These are phyloP conservation scores for Physcomitrium patens DNA, from an alignment of 225 moss, liverwort and hornwort species.

Conservation along the genomic window DNA sequence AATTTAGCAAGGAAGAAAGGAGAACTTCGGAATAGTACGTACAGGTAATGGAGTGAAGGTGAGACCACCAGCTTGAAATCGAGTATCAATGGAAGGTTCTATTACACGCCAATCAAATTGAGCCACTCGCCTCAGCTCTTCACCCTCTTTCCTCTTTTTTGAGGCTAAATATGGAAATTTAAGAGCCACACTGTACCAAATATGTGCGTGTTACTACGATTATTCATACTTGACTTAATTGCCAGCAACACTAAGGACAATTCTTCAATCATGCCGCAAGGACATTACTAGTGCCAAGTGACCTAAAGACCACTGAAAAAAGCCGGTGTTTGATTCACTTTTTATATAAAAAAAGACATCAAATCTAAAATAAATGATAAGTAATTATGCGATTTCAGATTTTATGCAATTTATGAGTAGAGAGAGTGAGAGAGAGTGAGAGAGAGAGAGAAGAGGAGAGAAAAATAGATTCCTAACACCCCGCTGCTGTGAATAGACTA, in stretches of 20 bases:
- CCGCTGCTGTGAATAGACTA: constrained; percentile 13
- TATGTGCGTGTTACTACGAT: constrained; percentile 17
- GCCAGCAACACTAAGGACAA: constrained; percentile 17
- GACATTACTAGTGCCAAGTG: not conserved
- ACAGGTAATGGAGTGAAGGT: constrained; percentile 87
- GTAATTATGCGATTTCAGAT: not conserved
- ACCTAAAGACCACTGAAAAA: not conserved
- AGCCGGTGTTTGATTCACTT: not conserved
- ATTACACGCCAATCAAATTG: constrained; percentile 96
- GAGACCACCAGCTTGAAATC: constrained; percentile 80
- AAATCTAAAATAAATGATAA: too few species aligned
- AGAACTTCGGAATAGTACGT: constrained; percentile 22
- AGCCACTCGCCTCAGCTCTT: constrained; percentile 85
- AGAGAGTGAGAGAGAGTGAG: not conserved
- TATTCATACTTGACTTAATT: constrained; percentile 16
- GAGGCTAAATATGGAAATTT: constrained; percentile 88
- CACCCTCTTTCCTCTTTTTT: constrained; percentile 63
- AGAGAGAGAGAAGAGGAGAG: not conserved
- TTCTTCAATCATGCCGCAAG: not conserved
- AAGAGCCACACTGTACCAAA: constrained; percentile 47
- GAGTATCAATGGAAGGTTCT: constrained; percentile 60
- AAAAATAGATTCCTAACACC: constrained; percentile 12
- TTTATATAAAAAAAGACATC: too few species aligned
- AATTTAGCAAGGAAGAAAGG: constrained; percentile 10
- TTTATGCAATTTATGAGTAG: not conserved